Conservation (phyloP, 164 flowering plant species). For the Echeveria elegans region DNA sequence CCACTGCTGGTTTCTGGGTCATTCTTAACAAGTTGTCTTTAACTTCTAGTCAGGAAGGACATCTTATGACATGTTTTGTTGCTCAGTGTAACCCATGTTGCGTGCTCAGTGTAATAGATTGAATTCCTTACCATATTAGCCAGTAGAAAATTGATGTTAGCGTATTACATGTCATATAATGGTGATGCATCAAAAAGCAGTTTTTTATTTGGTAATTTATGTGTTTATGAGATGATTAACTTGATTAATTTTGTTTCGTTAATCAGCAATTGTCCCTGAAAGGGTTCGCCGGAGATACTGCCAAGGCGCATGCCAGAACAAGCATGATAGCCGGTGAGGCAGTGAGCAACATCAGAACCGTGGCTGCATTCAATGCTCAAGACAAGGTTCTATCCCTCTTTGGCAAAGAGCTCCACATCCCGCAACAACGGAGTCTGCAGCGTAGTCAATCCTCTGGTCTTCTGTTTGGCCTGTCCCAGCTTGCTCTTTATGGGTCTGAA, state of each 20-base stretch:
- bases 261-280: conserved; percentile 88
- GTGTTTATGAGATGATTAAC: neutral
- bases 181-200: no score
- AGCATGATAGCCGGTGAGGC: conserved; percentile 99
- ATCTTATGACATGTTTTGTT: neutral
- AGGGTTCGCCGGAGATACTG: conserved; percentile 98
- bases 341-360: conserved; percentile 96
- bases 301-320: conserved; percentile 94
- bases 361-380: conserved; percentile 97
- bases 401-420: conserved; percentile 61
- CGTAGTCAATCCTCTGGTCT: conserved; percentile 73
- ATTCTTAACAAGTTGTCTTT: neutral
- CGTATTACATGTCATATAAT: neutral
- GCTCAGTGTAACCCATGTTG: neutral
- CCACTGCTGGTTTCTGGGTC: neutral
- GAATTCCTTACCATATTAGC: neutral
- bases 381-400: conserved; percentile 77
- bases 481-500: conserved; percentile 83
- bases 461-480: conserved; percentile 92
- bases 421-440: conserved; percentile 54
- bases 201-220: neutral
- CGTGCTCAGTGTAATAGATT: neutral
- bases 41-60: neutral
- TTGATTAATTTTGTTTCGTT: conserved; percentile 1
- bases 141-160: no score